A percentile compares a stretch with the other conserved stretches of the same genome.
Evolutionary conservation across 2,329 filamentous ascomycete species (phyloP).

Genomic region (Aspergillus bombycis): DNA sequence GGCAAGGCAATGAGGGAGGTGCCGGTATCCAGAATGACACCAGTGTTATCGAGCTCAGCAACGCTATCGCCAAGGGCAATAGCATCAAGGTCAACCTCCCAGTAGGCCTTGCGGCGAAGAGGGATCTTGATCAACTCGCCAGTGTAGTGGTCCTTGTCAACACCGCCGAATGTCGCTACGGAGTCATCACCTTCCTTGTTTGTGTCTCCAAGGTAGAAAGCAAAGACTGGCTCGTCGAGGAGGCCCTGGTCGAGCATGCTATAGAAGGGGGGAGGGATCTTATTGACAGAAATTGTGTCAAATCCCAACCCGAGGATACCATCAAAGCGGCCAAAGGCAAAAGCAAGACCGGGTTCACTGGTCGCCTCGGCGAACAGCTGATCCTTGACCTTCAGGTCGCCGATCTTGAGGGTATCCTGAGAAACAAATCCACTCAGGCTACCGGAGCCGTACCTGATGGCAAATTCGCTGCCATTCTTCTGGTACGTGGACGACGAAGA

Average conservation of each 20-base stretch:
- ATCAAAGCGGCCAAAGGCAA: constrained; percentile 96
- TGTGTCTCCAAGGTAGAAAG: constrained; percentile 88
- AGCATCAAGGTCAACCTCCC: constrained; percentile 95
- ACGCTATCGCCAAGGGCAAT: constrained; percentile 85
- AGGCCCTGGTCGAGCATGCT: constrained; percentile 89
- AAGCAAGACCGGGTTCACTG: constrained; percentile 91
- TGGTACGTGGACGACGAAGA: constrained; percentile 86
- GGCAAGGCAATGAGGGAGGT: constrained; percentile 97
- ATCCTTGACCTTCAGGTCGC: constrained; percentile 82
- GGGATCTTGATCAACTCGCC: constrained; percentile 93
- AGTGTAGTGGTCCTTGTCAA: constrained; percentile 78
- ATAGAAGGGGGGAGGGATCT: constrained; percentile 94
- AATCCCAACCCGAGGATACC: constrained; percentile 94
- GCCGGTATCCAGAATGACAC: constrained; percentile 96
- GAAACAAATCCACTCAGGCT: constrained; percentile 93
- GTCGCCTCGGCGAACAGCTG: constrained; percentile 98
- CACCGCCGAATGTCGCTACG: constrained; percentile 85
- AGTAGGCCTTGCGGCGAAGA: constrained; percentile 97
- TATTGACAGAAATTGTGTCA: constrained; percentile 95
- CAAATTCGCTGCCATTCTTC: constrained; percentile 88
- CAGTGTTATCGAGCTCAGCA: constrained; percentile 90
- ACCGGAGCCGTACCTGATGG: constrained; percentile 94
- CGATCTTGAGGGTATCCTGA: constrained; percentile 81
- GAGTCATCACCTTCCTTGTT: constrained; percentile 74
- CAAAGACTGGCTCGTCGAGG: constrained; percentile 89